Conservation (phyloP, 2,329 filamentous ascomycete genomes). For the Diplodia mutila region DNA sequence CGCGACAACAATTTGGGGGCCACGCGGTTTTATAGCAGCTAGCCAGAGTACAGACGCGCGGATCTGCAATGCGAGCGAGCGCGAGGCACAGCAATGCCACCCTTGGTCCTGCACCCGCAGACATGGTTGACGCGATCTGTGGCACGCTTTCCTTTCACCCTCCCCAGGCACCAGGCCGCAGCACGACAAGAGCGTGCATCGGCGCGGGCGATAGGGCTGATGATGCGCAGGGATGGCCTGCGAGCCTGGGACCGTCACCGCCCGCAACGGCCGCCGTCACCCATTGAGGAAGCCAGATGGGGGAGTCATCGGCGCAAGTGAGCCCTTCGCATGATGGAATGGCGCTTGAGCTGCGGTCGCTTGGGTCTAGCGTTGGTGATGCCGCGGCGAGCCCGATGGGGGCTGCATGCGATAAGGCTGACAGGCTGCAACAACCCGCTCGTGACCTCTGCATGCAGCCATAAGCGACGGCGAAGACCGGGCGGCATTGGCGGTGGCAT, state of each 20-base stretch:
- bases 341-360: neutral
- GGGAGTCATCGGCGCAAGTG: neutral
- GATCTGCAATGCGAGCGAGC: neutral
- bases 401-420: constrained; percentile 5
- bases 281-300: neutral
- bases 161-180: constrained; percentile 14
- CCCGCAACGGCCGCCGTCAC: neutral
- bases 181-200: neutral
- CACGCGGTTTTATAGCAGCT: constrained; percentile 7
- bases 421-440: neutral
- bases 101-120: neutral
- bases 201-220: constrained; percentile 17
- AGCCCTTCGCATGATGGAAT: neutral
- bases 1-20: constrained; percentile 1
- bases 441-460: neutral
- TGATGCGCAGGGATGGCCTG: neutral
- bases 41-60: neutral
- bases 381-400: constrained; percentile 6
- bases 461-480: neutral
- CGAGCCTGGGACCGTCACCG: neutral
- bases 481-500: neutral
- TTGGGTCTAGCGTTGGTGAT: neutral
- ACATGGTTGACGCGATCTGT: constrained; percentile 2
- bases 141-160: neutral
- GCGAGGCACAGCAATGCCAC: constrained; percentile 7